Evolutionary conservation across 129 eudicot species (phyloP).

Genomic region (Chrysanthemum lavandulifolium): DNA sequence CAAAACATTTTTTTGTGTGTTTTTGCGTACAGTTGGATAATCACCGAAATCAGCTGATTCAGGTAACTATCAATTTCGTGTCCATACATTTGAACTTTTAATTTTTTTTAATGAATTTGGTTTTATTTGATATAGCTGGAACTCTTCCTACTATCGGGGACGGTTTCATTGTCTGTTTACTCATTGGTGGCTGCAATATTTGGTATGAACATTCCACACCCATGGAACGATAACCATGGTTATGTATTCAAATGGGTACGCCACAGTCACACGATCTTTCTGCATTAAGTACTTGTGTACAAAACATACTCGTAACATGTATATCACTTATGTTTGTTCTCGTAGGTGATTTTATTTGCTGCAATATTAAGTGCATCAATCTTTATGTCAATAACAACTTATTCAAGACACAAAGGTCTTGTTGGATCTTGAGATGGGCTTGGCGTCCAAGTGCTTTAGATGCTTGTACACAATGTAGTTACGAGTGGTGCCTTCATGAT

Average conservation of each 20-base stretch:
- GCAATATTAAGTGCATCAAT: constrained; percentile 55
- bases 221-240: constrained; percentile 69
- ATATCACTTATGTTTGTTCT: background rate
- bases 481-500: constrained; percentile 15
- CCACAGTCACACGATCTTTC: constrained; percentile 3
- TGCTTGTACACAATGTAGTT: constrained; percentile 17
- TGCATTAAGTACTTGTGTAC: constrained; percentile 10
- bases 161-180: constrained; percentile 73
- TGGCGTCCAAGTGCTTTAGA: constrained; percentile 10
- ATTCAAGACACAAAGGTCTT: constrained; percentile 85
- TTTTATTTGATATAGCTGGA: constrained; percentile 55
- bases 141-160: constrained; percentile 78
- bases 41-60: constrained; percentile 90
- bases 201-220: constrained; percentile 88
- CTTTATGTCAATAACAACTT: constrained; percentile 72
- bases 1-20: constrained; percentile 1
- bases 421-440: constrained; percentile 58
- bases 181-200: constrained; percentile 83
- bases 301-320: constrained; percentile 1
- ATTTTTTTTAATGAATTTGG: background rate
- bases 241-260: constrained; percentile 80
- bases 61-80: constrained; percentile 36
- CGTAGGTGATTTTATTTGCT: constrained; percentile 68
- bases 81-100: background rate
- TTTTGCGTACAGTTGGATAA: constrained; percentile 67